Conservation (phyloP, 225 moss, liverwort and hornwort genomes). For the Thuidium tamariscinum region DNA sequence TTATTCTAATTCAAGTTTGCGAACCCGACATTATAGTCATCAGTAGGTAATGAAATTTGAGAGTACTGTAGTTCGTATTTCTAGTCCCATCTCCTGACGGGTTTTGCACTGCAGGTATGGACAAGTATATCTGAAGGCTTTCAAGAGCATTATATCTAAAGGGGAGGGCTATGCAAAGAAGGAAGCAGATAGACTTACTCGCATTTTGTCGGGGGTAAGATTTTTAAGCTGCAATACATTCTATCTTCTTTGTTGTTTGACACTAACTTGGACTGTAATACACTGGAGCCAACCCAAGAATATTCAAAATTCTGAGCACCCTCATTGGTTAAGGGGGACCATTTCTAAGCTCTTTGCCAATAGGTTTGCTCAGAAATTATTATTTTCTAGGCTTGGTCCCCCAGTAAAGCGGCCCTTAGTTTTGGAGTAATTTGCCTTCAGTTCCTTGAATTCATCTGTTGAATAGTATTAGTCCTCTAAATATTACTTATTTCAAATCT, state of each 20-base stretch:
- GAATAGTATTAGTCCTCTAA: neutral
- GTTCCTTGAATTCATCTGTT: neutral
- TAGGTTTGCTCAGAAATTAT: neutral
- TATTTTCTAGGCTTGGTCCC: neutral
- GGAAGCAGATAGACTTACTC: conserved; percentile 73
- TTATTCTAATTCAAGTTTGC: neutral
- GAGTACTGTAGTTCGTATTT: neutral
- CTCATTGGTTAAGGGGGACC: neutral
- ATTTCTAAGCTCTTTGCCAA: neutral
- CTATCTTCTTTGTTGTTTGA: neutral
- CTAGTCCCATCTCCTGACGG: neutral
- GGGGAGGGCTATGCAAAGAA: conserved; percentile 91
- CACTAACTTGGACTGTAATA: neutral
- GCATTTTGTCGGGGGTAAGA: conserved; percentile 77
- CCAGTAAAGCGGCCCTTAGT: neutral
- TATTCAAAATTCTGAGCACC: neutral
- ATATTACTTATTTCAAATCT: neutral
- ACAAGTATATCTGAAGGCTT: conserved; percentile 79
- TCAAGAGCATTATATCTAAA: conserved; percentile 74
- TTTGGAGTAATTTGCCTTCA: neutral
- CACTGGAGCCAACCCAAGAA: neutral
- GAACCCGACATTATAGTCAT: neutral
- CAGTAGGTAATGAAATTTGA: neutral
- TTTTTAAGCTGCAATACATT: neutral
- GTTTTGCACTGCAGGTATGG: conserved; percentile 47